A percentile compares a stretch with the other conserved stretches of the same genome.
Evolutionary conservation across 2,329 filamentous ascomycete species (phyloP).

Genomic region (Aspergillus ustus): DNA sequence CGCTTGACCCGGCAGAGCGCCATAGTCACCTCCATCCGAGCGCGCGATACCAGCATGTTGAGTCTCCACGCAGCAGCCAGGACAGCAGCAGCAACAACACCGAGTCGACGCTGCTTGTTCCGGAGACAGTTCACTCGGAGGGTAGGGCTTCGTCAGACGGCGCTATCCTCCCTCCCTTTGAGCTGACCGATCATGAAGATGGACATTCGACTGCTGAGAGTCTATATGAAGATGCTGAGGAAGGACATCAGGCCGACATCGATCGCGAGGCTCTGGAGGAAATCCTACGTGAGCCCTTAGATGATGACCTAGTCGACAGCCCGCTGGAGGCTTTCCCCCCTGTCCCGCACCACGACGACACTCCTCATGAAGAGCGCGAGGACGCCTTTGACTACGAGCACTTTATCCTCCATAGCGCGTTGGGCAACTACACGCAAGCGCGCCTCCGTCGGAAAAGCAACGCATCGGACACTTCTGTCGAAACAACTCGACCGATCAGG

Average conservation of each 20-base stretch:
- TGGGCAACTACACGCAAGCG: constrained; percentile 64
- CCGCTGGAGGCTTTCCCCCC: constrained; percentile 40
- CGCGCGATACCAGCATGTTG: constrained; percentile 39
- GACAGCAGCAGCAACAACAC: constrained; percentile 20
- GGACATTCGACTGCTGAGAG: constrained; percentile 39
- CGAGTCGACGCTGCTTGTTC: constrained; percentile 3
- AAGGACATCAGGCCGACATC: constrained; percentile 56
- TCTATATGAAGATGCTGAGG: constrained; percentile 50
- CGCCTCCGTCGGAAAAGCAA: constrained; percentile 39
- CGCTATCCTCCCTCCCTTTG: constrained; percentile 17
- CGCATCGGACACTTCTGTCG: constrained; percentile 54
- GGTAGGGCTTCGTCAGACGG: constrained; percentile 7
- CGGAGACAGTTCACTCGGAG: constrained; percentile 5
- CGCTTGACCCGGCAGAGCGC: constrained; percentile 41
- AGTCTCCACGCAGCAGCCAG: constrained; percentile 26
- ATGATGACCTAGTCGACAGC: constrained; percentile 41
- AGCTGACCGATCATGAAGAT: constrained; percentile 30
- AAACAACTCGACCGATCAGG: constrained; percentile 51
- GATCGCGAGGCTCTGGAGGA: constrained; percentile 65
- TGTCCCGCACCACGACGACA: constrained; percentile 51
- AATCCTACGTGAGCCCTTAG: constrained; percentile 54
- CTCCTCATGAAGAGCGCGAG: constrained; percentile 88
- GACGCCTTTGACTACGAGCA: constrained; percentile 97
- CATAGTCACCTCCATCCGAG: constrained; percentile 41
- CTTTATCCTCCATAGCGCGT: constrained; percentile 90